Evolutionary conservation across 805 yeast species (phyloP).

Genomic region (Cyberlindnera lachancei): DNA sequence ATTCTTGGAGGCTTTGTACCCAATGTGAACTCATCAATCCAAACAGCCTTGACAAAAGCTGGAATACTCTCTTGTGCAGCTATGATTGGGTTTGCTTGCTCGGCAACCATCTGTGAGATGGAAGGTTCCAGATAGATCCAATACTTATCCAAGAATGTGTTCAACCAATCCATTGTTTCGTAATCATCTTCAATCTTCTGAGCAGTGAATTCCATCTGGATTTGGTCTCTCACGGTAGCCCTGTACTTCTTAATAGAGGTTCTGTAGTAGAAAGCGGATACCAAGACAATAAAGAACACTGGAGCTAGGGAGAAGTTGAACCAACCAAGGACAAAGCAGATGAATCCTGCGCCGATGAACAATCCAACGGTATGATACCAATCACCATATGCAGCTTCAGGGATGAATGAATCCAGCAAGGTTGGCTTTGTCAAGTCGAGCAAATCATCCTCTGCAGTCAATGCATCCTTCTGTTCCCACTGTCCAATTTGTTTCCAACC

Average conservation of each 20-base stretch:
- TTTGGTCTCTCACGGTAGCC: slow-evolving; percentile 62
- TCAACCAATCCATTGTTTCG: slow-evolving; percentile 95
- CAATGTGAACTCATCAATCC: slow-evolving; percentile 83
- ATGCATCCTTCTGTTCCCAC: slow-evolving; percentile 63
- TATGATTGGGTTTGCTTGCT: slow-evolving; percentile 75
- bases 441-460: slow-evolving; percentile 61
- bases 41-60: slow-evolving; percentile 70
- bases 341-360: slow-evolving; percentile 54
- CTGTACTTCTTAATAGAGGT: slow-evolving; percentile 78
- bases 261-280: slow-evolving; percentile 67
- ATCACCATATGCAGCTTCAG: slow-evolving; percentile 78
- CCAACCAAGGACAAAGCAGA: slow-evolving; percentile 77
- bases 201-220: slow-evolving; percentile 80
- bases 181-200: slow-evolving; percentile 78
- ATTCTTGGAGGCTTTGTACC: slow-evolving; percentile 96
- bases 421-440: slow-evolving; percentile 71
- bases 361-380: slow-evolving; percentile 92
- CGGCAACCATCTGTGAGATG: slow-evolving; percentile 75
- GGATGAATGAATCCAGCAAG: slow-evolving; percentile 65
- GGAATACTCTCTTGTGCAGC: slow-evolving; percentile 76
- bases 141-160: slow-evolving; percentile 79
- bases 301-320: slow-evolving; percentile 74
- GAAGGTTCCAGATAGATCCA: slow-evolving; percentile 92
- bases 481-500: slow-evolving; percentile 96
- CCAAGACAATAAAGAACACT: slow-evolving; percentile 61